Conservation (phyloP, 495 filamentous ascomycete species). For the Penicillium cosmopolitanum region DNA sequence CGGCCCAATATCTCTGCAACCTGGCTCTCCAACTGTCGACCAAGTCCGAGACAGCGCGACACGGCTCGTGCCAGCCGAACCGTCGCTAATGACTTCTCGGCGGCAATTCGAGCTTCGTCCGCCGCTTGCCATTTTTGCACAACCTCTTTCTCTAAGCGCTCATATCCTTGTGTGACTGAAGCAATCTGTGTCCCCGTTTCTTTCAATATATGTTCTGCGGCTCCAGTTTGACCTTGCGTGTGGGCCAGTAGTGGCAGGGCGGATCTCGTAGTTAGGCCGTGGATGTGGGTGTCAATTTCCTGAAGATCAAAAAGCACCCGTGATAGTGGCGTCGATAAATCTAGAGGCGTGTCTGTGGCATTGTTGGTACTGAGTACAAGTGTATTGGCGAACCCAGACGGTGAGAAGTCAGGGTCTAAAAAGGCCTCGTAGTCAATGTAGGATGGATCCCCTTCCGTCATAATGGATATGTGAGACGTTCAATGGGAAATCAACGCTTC, state of each 20-base stretch:
- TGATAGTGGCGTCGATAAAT: conserved; percentile 91
- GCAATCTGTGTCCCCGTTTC: conserved; percentile 77
- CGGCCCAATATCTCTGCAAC: conserved; percentile 61
- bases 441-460: conserved; percentile 60
- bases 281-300: conserved; percentile 95
- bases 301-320: conserved; percentile 96
- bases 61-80: conserved; percentile 78
- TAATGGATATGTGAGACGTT: conserved; percentile 13
- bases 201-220: conserved; percentile 67
- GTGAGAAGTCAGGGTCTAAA: conserved; percentile 79
- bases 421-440: conserved; percentile 98
- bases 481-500: neutral
- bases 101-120: conserved; percentile 72
- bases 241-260: conserved; percentile 82
- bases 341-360: conserved; percentile 83
- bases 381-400: conserved; percentile 81
- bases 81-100: conserved; percentile 74
- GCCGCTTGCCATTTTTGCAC: conserved; percentile 79
- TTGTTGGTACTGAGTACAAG: conserved; percentile 91
- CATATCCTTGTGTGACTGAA: conserved; percentile 79
- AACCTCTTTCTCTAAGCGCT: conserved; percentile 81
- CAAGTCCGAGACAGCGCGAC: conserved; percentile 73
- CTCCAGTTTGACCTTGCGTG: conserved; percentile 70
- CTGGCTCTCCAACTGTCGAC: conserved; percentile 85
- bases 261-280: conserved; percentile 81